Evolutionary conservation across 1,139 yeast species (phyloP).

Genomic region (Blastobotrys malaysiensis): DNA sequence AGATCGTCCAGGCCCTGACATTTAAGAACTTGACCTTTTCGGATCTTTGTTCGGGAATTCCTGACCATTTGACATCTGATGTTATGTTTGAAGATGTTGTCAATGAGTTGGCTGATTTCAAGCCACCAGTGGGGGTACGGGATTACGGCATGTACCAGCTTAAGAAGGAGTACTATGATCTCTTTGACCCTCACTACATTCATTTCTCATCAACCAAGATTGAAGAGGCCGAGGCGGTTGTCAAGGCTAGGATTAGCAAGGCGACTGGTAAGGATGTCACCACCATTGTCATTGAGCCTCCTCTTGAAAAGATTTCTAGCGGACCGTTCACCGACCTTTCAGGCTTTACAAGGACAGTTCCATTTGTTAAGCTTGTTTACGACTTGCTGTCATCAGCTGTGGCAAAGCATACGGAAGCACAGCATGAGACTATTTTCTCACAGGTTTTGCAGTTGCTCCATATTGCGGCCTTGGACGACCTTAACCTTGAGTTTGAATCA

Average conservation of each 20-base stretch:
- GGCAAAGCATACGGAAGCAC: constrained; percentile 32
- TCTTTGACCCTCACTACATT: constrained; percentile 76
- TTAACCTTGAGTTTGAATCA: constrained; percentile 11
- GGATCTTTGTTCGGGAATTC: constrained; percentile 60
- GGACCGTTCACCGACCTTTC: constrained; percentile 34
- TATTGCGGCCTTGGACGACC: constrained; percentile 41
- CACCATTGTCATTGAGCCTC: constrained; percentile 34
- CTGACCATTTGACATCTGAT: constrained; percentile 66
- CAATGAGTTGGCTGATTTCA: constrained; percentile 52
- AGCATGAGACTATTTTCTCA: constrained; percentile 52
- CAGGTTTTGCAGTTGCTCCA: constrained; percentile 66
- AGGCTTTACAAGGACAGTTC: constrained; percentile 31
- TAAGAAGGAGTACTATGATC: constrained; percentile 49
- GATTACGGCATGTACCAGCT: constrained; percentile 68
- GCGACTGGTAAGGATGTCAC: constrained; percentile 24
- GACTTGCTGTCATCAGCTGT: constrained; percentile 20
- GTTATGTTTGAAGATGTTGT: constrained; percentile 69
- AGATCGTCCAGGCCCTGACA: constrained; percentile 73
- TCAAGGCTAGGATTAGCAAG: constrained; percentile 41
- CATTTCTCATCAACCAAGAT: constrained; percentile 73
- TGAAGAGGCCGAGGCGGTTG: constrained; percentile 62
- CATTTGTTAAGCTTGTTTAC: constrained; percentile 31
- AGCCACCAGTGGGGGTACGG: constrained; percentile 57
- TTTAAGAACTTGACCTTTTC: constrained; percentile 70
- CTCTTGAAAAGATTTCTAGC: constrained; percentile 26